Percentiles rank a stretch among this genome's conserved stretches.
phyloP scores from a whole-genome alignment of 108 stramenopile genomes.

The Cyclostephanos tholiformis region DNA sequence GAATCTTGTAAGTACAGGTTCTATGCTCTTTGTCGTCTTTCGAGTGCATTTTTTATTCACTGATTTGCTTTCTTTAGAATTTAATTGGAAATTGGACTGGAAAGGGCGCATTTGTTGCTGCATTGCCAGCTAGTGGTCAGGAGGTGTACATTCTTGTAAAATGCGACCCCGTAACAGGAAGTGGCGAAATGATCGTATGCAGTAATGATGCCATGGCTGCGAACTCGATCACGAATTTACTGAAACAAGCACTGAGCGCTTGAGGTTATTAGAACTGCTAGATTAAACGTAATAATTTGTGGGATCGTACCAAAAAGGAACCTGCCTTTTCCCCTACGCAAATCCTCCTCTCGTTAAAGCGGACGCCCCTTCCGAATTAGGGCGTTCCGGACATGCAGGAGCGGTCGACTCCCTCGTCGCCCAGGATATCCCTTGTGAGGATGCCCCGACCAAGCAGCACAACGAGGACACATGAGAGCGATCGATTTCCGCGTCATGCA shows the following conservation, averaged over 20 bases:
- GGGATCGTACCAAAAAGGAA: no score
- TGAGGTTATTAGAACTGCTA: neutral
- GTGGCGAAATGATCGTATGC: constrained; percentile 65
- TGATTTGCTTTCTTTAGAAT: constrained; percentile 18
- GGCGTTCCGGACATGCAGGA: no score
- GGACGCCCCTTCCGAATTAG: no score
- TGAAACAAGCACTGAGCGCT: constrained; percentile 56
- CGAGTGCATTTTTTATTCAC: neutral
- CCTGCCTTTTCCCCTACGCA: no score
- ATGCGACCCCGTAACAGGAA: constrained; percentile 47
- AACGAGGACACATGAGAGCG: no score
- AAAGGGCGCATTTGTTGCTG: constrained; percentile 41
- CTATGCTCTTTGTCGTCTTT: neutral
- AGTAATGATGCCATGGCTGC: constrained; percentile 76
- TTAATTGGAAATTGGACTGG: constrained; percentile 52
- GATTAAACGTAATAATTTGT: no score
- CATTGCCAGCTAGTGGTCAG: constrained; percentile 66
- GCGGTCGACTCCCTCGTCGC: no score
- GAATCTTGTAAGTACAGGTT: constrained; percentile 36
- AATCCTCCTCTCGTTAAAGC: no score
- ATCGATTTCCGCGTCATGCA: no score
- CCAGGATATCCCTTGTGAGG: no score
- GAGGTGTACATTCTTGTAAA: constrained; percentile 59
- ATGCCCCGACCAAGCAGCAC: no score
- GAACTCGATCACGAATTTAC: constrained; percentile 60